Evolutionary conservation across 176 grass and related monocot species (phyloP).

Genomic region (Pharus latifolius): DNA sequence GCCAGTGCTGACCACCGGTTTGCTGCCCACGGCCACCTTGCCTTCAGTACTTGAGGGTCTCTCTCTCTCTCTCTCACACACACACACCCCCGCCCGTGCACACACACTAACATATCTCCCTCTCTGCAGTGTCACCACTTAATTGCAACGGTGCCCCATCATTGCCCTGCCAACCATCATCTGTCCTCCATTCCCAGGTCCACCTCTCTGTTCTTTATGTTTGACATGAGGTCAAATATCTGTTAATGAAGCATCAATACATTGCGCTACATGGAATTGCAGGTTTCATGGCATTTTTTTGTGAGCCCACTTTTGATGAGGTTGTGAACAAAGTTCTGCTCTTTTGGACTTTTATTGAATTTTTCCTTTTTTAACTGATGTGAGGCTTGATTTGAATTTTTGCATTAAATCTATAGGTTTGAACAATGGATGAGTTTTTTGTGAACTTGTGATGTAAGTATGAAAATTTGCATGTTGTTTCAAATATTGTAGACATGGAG

Average conservation of each 20-base stretch:
- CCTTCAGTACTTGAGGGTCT: slow-evolving; percentile 12
- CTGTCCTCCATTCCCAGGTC: slow-evolving; percentile 1
- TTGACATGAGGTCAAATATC: background rate
- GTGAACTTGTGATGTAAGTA: too few relatives aligned
- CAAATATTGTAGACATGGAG: too few relatives aligned
- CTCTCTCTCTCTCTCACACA: background rate
- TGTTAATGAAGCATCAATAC: background rate
- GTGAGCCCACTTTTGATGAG: background rate
- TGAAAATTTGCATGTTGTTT: too few relatives aligned
- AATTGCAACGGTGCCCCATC: background rate
- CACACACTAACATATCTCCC: background rate
- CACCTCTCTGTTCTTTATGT: background rate
- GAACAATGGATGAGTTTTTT: too few relatives aligned
- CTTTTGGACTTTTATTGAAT: too few relatives aligned
- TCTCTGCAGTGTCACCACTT: background rate
- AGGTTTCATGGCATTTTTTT: too few relatives aligned
- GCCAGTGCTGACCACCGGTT: background rate
- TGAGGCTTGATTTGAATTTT: too few relatives aligned
- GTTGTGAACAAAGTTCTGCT: too few relatives aligned
- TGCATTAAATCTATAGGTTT: too few relatives aligned
- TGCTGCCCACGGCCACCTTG: background rate
- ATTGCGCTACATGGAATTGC: background rate
- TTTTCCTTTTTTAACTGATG: too few relatives aligned
- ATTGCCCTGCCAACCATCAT: background rate
- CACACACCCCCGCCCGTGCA: too few relatives aligned